These are phyloP conservation scores for Thymus mandschuricus DNA, from an alignment of 257 asterid species.

Conservation along the genomic window DNA sequence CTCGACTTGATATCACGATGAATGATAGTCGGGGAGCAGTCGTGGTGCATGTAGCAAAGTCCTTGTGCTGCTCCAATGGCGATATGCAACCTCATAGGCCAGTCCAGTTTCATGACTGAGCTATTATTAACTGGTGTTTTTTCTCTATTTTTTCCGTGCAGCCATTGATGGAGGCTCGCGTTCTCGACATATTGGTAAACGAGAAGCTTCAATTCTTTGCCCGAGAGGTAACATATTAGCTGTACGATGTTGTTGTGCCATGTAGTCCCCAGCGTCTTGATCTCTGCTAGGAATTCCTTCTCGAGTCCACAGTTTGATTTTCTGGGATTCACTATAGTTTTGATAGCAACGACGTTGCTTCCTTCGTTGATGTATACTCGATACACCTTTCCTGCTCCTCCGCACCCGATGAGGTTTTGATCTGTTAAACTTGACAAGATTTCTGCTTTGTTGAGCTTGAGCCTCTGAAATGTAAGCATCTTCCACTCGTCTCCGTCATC, in stretches of 20 bases:
- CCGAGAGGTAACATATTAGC: slow-evolving; percentile 58
- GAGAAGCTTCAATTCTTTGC: slow-evolving; percentile 53
- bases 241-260: slow-evolving; percentile 69
- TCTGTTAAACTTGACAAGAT: slow-evolving; percentile 56
- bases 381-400: slow-evolving; percentile 71
- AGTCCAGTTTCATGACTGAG: slow-evolving; percentile 38
- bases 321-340: slow-evolving; percentile 45
- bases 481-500: slow-evolving; percentile 21
- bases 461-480: slow-evolving; percentile 39
- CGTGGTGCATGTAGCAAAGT: slow-evolving; percentile 73
- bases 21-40: slow-evolving; percentile 58
- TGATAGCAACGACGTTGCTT: slow-evolving; percentile 53
- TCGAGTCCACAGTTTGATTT: slow-evolving; percentile 47
- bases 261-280: slow-evolving; percentile 59
- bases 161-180: slow-evolving; percentile 67
- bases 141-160: slow-evolving; percentile 41
- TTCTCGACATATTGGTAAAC: slow-evolving; percentile 66
- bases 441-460: slow-evolving; percentile 50
- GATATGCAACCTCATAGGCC: slow-evolving; percentile 65
- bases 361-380: slow-evolving; percentile 38
- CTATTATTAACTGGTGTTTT: slow-evolving; percentile 6
- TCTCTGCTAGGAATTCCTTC: slow-evolving; percentile 66
- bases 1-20: slow-evolving; percentile 74
- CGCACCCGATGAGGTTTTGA: slow-evolving; percentile 57
- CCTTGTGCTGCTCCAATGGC: slow-evolving; percentile 76